Evolutionary conservation across 2,329 filamentous ascomycete species (phyloP), one percentile per base, ranked within the genome.

Genomic region (Rugonectria rugulosa): DNA sequence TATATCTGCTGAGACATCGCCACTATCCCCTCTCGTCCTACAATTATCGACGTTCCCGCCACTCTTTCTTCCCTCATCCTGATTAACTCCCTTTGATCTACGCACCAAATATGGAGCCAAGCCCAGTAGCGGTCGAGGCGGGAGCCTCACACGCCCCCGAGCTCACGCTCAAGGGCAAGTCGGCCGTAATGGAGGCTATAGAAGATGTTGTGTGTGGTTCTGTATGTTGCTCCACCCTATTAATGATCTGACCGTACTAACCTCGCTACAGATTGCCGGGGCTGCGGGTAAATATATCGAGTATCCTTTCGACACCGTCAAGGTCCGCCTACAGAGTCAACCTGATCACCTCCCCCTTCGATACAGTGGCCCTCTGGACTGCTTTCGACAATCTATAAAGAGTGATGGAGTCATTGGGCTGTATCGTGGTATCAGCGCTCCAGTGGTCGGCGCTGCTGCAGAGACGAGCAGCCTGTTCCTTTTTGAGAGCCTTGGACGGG

Each of bases 271-370:
- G 90, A 74, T 85, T 56, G 93, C 94, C 51, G 95, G 95, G 57
- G 86, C 96, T 56, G 88, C 91, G 29, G 94, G 94, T 60, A 99
- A 98, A 79, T 91, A 94, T 73, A 94, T 99, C 70, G 95, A 99
- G 74, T 99, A 97, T 73, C 95, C 95, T 20, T 99, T 99, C 76
- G 95, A 99, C 76, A 99, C 95, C 0, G 88, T 99, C 73, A 99
- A 99, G 77, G 95, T 99, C 57, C 90, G 95, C 34, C 85, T 99
- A 10, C 95, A 99, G 73, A 95, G 94, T n/a, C 94, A 98, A 73
- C 91, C 92, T 27, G 89, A 94, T 73, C 86, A 89, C 67, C 81
- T 92, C 3, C 92, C 92, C 14, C 84, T 93, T 17, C 88, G 85
- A 57, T 98, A 97, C 74, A 86, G 79, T 6, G 95, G 95, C 0